A percentile compares a stretch with the other conserved stretches of the same genome.
Conservation (phyloP, 345 rosid genomes). For the Mangifera indica region DNA sequence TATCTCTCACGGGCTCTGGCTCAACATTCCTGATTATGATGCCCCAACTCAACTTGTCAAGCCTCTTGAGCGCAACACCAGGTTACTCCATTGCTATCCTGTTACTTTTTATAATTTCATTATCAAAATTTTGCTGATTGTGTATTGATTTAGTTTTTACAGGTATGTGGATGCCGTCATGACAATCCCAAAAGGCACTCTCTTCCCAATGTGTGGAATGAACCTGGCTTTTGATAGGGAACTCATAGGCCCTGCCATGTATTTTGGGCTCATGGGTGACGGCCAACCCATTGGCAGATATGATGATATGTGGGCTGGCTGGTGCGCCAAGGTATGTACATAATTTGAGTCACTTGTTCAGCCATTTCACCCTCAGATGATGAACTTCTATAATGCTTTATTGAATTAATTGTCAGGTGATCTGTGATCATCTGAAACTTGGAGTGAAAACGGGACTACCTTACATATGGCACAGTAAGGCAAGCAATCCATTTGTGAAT, state of each 20-base stretch:
- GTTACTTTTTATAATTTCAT: too few species aligned
- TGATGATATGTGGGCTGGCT: conserved; percentile 47
- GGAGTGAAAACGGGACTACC: conserved; percentile 39
- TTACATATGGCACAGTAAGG: conserved; percentile 35
- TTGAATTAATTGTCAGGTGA: conserved; percentile 23
- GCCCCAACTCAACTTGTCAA: conserved; percentile 43
- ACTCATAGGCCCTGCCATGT: conserved; percentile 41
- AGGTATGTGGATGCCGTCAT: conserved; percentile 35
- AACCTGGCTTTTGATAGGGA: conserved; percentile 38
- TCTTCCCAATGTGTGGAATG: conserved; percentile 43
- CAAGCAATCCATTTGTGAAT: conserved; percentile 41
- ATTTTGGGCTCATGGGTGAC: conserved; percentile 45
- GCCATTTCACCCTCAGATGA: too few species aligned
- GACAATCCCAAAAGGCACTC: conserved; percentile 37
- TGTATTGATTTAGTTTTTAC: conserved; percentile 1
- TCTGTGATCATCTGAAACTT: conserved; percentile 32
- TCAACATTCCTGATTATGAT: conserved; percentile 44
- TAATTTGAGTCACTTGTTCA: background rate
- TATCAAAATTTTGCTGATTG: background rate
- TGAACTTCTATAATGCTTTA: background rate
- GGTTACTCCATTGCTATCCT: conserved; percentile 15
- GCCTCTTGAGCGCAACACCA: conserved; percentile 40
- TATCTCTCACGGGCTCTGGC: conserved; percentile 43
- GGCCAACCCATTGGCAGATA: conserved; percentile 41
- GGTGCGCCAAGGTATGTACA: conserved; percentile 37